Evolutionary conservation across 108 stramenopile genomes (phyloP).

Genomic region (Fragilaria radians): DNA sequence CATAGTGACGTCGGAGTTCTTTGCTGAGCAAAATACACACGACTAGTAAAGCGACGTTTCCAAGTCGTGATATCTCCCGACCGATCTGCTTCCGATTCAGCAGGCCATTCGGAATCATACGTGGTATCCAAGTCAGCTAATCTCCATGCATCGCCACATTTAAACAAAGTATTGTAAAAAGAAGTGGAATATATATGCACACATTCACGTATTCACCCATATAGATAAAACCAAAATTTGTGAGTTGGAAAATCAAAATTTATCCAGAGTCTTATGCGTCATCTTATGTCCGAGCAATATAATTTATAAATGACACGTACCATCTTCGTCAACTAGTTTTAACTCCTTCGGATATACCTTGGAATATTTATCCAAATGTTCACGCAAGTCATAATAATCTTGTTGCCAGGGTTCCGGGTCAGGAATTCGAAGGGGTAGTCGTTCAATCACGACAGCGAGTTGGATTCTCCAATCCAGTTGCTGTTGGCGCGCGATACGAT

Average conservation of each 20-base stretch:
- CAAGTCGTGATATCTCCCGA: constrained; percentile 53
- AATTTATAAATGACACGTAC: too few species aligned
- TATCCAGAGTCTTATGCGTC: too few species aligned
- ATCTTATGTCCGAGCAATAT: too few species aligned
- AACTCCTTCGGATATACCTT: constrained; percentile 67
- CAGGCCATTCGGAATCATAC: constrained; percentile 26
- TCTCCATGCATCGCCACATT: background rate
- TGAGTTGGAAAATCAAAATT: too few species aligned
- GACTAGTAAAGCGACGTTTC: constrained; percentile 60
- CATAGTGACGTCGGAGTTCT: constrained; percentile 31
- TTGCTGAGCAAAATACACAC: constrained; percentile 57
- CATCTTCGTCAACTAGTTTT: constrained; percentile 9
- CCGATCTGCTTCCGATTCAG: constrained; percentile 70
- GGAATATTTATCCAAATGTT: constrained; percentile 49
- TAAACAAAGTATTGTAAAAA: background rate
- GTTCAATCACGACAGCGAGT: constrained; percentile 68
- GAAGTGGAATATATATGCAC: background rate
- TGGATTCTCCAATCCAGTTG: constrained; percentile 69
- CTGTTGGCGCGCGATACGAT: constrained; percentile 53
- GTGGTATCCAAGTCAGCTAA: background rate
- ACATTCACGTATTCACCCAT: background rate
- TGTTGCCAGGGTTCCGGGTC: constrained; percentile 60
- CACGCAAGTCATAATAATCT: constrained; percentile 49
- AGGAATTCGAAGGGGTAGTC: constrained; percentile 62
- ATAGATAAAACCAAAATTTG: background rate